Evolutionary conservation across 257 asterid genomes (phyloP).

Genomic region (Solanum paucissectum): DNA sequence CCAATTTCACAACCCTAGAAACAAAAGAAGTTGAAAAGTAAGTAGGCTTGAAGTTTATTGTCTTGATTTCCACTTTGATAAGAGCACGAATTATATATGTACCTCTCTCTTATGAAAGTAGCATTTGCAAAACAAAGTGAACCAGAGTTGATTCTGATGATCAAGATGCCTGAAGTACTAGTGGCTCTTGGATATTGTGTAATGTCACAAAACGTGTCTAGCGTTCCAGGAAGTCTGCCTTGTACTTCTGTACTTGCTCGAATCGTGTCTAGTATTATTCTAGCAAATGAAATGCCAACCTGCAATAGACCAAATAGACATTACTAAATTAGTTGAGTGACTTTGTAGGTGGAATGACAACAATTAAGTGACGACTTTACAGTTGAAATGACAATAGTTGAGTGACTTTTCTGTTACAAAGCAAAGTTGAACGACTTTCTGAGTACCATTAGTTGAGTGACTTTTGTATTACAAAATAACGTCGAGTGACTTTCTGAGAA

Average conservation of each 20-base stretch:
- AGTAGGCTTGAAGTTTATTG: not conserved
- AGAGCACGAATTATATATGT: not conserved
- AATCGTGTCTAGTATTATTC: constrained; percentile 33
- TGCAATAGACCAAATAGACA: constrained; percentile 6
- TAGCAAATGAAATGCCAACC: constrained; percentile 56
- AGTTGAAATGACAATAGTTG: not conserved
- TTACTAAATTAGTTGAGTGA: not conserved
- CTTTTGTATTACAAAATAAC: too few species aligned
- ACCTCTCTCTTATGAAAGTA: constrained; percentile 61
- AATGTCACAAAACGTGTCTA: constrained; percentile 39
- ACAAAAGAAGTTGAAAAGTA: not conserved
- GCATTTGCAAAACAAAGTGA: constrained; percentile 68
- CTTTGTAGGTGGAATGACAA: not conserved
- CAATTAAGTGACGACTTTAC: not conserved
- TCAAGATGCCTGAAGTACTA: constrained; percentile 32
- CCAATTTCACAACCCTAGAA: constrained; percentile 40
- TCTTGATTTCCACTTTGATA: not conserved
- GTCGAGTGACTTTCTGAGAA: too few species aligned
- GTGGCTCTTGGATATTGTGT: constrained; percentile 45
- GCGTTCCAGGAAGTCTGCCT: constrained; percentile 56
- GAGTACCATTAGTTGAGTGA: not conserved
- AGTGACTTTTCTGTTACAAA: not conserved
- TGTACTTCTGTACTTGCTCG: constrained; percentile 58
- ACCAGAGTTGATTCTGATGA: constrained; percentile 43
- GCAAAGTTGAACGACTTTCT: too few species aligned